Evolutionary conservation across 495 filamentous ascomycete genomes (phyloP), one percentile per base, ranked within the genome.

Genomic region (Hypoxylon fuscum): DNA sequence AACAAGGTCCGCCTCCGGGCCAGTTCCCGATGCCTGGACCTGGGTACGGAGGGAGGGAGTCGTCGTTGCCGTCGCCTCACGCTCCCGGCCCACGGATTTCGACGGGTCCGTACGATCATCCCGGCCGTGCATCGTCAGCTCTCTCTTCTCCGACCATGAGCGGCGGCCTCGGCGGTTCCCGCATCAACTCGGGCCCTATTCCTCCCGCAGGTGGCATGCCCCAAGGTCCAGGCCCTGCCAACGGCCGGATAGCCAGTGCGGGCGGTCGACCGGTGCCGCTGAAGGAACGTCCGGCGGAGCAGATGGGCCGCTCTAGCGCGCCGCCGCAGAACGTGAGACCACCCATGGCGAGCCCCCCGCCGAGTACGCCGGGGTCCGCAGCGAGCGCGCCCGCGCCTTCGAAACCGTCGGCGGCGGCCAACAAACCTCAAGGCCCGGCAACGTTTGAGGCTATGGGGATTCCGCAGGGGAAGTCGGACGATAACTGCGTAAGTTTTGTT

Each of bases 391-490:
- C 76, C 11, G 68, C 69, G 34, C 2, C 35, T 38, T 17, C 54
- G 3, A 82, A 80, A 49, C 82, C 81, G 12, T 0, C 46, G 11
- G 2, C 49, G 21, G 83, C 87, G 11, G 12, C 41, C 15, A 85
- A 87, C 43, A n/a, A n/a, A n/a, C n/a, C n/a, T n/a, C 90, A 91
- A 71, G 95, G 96, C 8, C 95, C 95, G 3, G 91, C 96, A 72
- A 98, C 95, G 2, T 98, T 98, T 71, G 94, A 97, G 69, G 93
- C 94, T 70, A 98, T 98, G 95, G 94, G 94, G 49, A 92, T 98
- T 62, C 90, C 91, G 11, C 81, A 84, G 64, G 87, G 80, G 23
- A 90, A 91, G 72, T 83, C 89, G 57, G 90, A 96, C 29, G 83
- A 83, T 60, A 94, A 98, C 74, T 98, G 95, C 75, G 95, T 97